Conservation (phyloP, 495 filamentous ascomycete species). For the Neurospora pannonica region DNA sequence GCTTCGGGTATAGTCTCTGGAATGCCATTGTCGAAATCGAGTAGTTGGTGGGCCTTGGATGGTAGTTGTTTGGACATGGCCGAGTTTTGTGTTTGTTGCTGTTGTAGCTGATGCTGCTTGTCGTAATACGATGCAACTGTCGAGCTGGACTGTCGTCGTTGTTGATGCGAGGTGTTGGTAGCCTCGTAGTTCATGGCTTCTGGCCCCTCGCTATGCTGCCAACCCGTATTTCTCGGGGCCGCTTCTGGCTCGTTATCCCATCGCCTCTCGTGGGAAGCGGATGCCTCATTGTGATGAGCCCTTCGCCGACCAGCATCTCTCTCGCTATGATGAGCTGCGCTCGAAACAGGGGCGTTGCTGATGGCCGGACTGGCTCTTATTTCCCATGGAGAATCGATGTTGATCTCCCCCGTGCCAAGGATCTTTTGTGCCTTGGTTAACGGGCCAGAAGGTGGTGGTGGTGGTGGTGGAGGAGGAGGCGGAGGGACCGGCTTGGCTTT, state of each 20-base stretch:
- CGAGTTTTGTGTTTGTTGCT: slow-evolving; percentile 44
- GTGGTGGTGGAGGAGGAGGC: not conserved
- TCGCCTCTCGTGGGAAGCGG: slow-evolving; percentile 10
- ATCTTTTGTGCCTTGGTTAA: slow-evolving; percentile 38
- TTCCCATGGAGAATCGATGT: slow-evolving; percentile 31
- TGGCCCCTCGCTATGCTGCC: slow-evolving; percentile 25
- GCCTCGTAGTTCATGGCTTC: slow-evolving; percentile 16
- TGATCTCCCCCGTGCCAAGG: slow-evolving; percentile 29
- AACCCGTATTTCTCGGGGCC: not conserved
- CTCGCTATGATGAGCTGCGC: slow-evolving; percentile 25
- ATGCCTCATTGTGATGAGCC: slow-evolving; percentile 5
- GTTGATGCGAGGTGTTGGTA: slow-evolving; percentile 30
- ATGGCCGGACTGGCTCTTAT: slow-evolving; percentile 35
- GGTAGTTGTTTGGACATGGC: slow-evolving; percentile 45
- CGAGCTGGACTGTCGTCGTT: slow-evolving; percentile 38
- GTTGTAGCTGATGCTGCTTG: slow-evolving; percentile 42
- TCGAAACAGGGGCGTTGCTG: slow-evolving; percentile 38
- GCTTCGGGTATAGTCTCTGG: slow-evolving; percentile 3
- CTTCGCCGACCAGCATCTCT: slow-evolving; percentile 8
- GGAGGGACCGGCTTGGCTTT: slow-evolving; percentile 23
- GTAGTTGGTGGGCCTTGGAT: slow-evolving; percentile 29
- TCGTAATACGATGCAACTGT: slow-evolving; percentile 45
- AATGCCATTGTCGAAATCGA: slow-evolving; percentile 30
- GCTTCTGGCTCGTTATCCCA: slow-evolving; percentile 41
- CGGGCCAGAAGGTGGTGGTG: slow-evolving; percentile 2